These are phyloP conservation scores for Sphagnurus paluster DNA, from an alignment of 1,284 basidiomycete species.

Conservation along the genomic window DNA sequence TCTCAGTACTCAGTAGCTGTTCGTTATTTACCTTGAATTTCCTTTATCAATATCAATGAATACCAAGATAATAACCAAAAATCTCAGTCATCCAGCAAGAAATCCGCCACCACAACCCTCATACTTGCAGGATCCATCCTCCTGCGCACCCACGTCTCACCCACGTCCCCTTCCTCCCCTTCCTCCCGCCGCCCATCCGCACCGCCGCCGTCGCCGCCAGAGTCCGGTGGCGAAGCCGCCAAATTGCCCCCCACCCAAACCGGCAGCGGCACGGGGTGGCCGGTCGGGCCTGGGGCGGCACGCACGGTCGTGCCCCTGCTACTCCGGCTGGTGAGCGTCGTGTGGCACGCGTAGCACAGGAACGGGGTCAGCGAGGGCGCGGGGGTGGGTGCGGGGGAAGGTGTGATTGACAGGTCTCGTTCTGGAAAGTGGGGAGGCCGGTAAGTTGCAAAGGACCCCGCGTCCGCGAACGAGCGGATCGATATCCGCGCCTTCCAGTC, in stretches of 20 bases:
- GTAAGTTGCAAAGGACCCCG: constrained; percentile 20
- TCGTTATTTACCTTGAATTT: too few species aligned
- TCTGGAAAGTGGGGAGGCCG: constrained; percentile 16
- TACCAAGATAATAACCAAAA: too few species aligned
- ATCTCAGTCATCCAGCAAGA: constrained; percentile 24
- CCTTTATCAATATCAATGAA: too few species aligned
- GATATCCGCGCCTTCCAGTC: constrained; percentile 77
- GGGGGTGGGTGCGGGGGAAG: background rate
- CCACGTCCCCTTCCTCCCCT: too few species aligned
- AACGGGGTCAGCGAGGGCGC: constrained; percentile 42
- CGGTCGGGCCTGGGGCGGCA: constrained; percentile 4
- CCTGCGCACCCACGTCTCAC: constrained; percentile 16
- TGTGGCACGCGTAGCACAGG: constrained; percentile 77
- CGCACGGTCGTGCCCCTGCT: constrained; percentile 39
- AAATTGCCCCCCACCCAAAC: constrained; percentile 32
- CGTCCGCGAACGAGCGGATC: constrained; percentile 54
- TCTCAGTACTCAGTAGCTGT: too few species aligned
- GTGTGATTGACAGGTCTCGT: constrained; percentile 2
- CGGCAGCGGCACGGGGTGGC: constrained; percentile 30
- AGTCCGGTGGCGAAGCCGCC: background rate
- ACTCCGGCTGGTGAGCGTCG: constrained; percentile 65
- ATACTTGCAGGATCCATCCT: constrained; percentile 24
- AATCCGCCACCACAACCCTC: constrained; percentile 27
- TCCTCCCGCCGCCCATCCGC: too few species aligned
- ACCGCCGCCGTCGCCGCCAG: background rate